Percentiles rank a stretch among this genome's conserved stretches.
These are phyloP conservation scores for Lipomyces spencermartinsiae DNA, from an alignment of 805 yeast species.

Conservation along the genomic window DNA sequence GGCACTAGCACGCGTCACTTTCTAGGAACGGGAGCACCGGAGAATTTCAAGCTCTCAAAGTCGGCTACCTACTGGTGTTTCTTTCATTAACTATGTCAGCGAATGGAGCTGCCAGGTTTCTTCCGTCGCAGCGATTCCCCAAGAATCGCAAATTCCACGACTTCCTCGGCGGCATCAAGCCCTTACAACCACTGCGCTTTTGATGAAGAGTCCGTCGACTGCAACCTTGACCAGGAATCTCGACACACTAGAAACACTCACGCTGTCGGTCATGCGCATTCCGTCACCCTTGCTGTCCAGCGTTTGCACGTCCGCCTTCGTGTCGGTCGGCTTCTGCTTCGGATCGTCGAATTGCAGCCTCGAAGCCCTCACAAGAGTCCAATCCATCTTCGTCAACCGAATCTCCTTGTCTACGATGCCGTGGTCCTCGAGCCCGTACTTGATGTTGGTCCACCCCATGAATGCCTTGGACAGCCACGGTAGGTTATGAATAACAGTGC, in stretches of 20 bases:
- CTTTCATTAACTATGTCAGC: too few relatives aligned
- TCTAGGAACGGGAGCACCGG: too few relatives aligned
- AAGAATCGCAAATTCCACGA: too few relatives aligned
- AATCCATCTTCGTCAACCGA: conserved; percentile 3
- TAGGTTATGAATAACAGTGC: too few relatives aligned
- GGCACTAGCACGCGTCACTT: too few relatives aligned
- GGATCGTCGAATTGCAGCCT: conserved; percentile 8
- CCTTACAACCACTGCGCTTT: conserved; percentile 10
- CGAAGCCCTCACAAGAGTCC: conserved; percentile 9
- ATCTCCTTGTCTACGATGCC: conserved; percentile 8
- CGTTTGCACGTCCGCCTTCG: conserved; percentile 8
- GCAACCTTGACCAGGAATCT: conserved; percentile 10
- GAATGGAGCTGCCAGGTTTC: too few relatives aligned
- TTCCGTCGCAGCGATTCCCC: conserved; percentile 2
- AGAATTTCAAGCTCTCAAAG: too few relatives aligned
- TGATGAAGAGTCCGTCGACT: conserved; percentile 7
- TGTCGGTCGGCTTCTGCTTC: conserved; percentile 9
- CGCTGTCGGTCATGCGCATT: conserved; percentile 9
- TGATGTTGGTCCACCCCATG: conserved; percentile 9
- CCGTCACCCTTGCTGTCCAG: conserved; percentile 7
- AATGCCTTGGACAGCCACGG: conserved; percentile 11
- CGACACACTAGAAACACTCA: conserved; percentile 7
- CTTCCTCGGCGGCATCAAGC: conserved; percentile 1
- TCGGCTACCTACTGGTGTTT: too few relatives aligned
- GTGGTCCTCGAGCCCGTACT: conserved; percentile 8